phyloP scores from a whole-genome alignment of 495 filamentous ascomycete species.

The Copromyces sp. region DNA sequence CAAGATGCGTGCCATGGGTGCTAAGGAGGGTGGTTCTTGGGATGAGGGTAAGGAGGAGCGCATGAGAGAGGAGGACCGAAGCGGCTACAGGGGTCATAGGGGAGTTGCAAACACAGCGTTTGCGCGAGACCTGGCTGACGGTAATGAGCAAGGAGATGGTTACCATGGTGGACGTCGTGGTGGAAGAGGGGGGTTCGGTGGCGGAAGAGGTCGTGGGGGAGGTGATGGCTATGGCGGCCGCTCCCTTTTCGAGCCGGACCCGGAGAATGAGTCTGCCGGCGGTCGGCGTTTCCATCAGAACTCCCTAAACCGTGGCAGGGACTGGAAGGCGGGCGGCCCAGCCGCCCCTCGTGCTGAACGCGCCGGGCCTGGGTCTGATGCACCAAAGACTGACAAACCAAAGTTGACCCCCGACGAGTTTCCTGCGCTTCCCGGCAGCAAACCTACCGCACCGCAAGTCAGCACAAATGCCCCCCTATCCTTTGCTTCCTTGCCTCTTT shows the following conservation, averaged over 20 bases:
- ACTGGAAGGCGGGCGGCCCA: not conserved
- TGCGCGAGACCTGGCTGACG: conserved; percentile 6
- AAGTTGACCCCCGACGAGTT: conserved; percentile 27
- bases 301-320: not conserved
- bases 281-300: not conserved
- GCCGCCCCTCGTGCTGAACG: not conserved
- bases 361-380: conserved; percentile 4
- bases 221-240: conserved; percentile 6
- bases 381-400: conserved; percentile 11
- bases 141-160: conserved; percentile 9
- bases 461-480: not conserved
- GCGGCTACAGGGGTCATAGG: conserved; percentile 27
- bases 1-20: conserved; percentile 36
- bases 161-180: conserved; percentile 18
- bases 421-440: conserved; percentile 26
- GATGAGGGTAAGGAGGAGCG: conserved; percentile 34
- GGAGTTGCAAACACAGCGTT: conserved; percentile 11
- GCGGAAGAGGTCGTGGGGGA: conserved; percentile 11
- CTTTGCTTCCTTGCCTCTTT: conserved; percentile 9
- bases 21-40: conserved; percentile 34
- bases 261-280: not conserved
- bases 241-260: not conserved
- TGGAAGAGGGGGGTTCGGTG: conserved; percentile 12
- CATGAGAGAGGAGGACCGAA: conserved; percentile 19
- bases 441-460: not conserved